A percentile compares a stretch with the other conserved stretches of the same genome.
phyloP scores from a whole-genome alignment of 306 rosid genomes.

The Casuarina glauca region DNA sequence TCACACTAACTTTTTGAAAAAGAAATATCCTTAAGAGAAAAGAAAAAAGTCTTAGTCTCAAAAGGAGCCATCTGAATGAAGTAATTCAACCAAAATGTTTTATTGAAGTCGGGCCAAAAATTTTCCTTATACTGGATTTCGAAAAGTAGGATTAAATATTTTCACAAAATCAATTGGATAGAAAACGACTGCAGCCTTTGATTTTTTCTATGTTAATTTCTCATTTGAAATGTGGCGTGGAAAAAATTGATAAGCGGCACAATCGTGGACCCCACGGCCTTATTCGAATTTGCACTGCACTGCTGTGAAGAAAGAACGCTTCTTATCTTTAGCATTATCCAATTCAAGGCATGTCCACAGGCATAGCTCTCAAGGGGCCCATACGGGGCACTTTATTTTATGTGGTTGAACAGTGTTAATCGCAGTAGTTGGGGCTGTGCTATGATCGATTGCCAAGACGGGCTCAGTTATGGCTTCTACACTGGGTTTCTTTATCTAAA shows the following conservation, averaged over 20 bases:
- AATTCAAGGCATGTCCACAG: constrained; percentile 30
- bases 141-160: neutral
- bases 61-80: neutral
- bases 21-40: neutral
- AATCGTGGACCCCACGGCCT: neutral
- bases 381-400: constrained; percentile 4
- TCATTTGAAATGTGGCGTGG: too few relatives aligned
- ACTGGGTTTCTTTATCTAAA: neutral
- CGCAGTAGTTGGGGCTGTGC: neutral
- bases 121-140: neutral
- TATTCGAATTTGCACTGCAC: neutral
- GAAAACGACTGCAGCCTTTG: neutral
- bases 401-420: too few relatives aligned
- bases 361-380: constrained; percentile 39
- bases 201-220: neutral
- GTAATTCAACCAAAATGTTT: neutral
- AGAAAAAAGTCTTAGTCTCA: neutral
- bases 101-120: neutral
- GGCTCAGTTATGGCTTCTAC: neutral
- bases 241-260: too few relatives aligned
- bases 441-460: neutral
- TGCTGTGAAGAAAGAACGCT: constrained; percentile 6
- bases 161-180: neutral
- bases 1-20: neutral
- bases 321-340: constrained; percentile 42